Evolutionary conservation across 2,329 filamentous ascomycete genomes (phyloP).

Genomic region (Hypocrella siamensis): DNA sequence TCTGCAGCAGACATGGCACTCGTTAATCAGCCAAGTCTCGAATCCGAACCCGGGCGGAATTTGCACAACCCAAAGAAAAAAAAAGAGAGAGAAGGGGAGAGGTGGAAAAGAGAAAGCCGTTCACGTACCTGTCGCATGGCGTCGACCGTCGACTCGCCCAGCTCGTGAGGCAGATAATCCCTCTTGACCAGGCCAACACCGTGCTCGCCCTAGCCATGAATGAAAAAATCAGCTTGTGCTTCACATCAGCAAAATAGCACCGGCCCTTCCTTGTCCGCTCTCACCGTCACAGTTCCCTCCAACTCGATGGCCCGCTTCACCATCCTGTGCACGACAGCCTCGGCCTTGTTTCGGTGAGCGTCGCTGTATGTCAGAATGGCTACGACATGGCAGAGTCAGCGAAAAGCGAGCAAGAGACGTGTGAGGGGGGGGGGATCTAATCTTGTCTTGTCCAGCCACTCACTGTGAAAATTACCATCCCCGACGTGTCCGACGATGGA

Average conservation of each 20-base stretch:
- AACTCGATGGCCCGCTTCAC: constrained; percentile 73
- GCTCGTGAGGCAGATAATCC: constrained; percentile 66
- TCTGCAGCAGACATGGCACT: constrained; percentile 23
- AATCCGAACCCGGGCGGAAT: background rate
- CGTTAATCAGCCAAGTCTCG: background rate
- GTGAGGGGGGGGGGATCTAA: background rate
- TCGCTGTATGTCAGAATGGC: constrained; percentile 46
- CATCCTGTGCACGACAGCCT: constrained; percentile 65
- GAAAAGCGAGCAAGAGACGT: background rate
- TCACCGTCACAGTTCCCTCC: constrained; percentile 65
- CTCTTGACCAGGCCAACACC: constrained; percentile 73
- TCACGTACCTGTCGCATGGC: constrained; percentile 62
- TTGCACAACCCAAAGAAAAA: no score
- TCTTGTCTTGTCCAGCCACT: constrained; percentile 8
- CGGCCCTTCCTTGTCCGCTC: constrained; percentile 9
- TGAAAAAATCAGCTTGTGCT: constrained; percentile 2
- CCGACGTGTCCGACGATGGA: constrained; percentile 57
- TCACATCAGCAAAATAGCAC: background rate
- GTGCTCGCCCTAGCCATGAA: constrained; percentile 51
- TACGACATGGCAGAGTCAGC: constrained; percentile 6
- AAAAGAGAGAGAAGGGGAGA: background rate
- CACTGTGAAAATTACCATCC: constrained; percentile 63
- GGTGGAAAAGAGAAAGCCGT: background rate
- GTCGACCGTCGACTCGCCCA: constrained; percentile 60
- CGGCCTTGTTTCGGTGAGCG: constrained; percentile 49